Conservation (phyloP, 2,329 filamentous ascomycete genomes). For the Ophiostoma australiae region DNA sequence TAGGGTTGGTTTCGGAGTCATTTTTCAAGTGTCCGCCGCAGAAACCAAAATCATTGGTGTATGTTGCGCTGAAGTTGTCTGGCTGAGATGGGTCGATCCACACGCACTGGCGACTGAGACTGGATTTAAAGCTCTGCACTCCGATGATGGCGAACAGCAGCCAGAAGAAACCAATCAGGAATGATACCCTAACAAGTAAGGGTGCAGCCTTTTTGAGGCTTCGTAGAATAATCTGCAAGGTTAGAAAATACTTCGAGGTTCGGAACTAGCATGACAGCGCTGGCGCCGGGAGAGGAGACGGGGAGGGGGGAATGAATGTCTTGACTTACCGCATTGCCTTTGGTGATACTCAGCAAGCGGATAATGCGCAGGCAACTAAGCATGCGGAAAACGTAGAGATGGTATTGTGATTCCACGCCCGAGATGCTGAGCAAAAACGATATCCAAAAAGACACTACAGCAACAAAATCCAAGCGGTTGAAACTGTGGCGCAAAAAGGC, state of each 20-base stretch:
- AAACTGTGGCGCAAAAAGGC: slow-evolving; percentile 94
- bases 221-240: slow-evolving; percentile 71
- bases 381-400: slow-evolving; percentile 92
- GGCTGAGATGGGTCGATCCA: slow-evolving; percentile 64
- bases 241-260: not conserved
- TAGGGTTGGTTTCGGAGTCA: slow-evolving; percentile 46
- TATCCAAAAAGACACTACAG: slow-evolving; percentile 93
- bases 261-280: not conserved
- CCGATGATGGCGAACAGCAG: slow-evolving; percentile 94
- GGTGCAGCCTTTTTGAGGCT: slow-evolving; percentile 95
- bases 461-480: slow-evolving; percentile 90
- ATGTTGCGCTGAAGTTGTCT: slow-evolving; percentile 51
- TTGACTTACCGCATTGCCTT: slow-evolving; percentile 73
- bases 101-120: slow-evolving; percentile 69
- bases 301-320: not conserved
- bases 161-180: slow-evolving; percentile 96
- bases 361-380: slow-evolving; percentile 90
- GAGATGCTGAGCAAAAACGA: slow-evolving; percentile 69
- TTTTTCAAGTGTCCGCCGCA: slow-evolving; percentile 78
- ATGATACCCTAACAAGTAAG: slow-evolving; percentile 84
- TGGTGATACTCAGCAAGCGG: slow-evolving; percentile 83
- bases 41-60: slow-evolving; percentile 64
- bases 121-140: slow-evolving; percentile 91
- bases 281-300: not conserved
- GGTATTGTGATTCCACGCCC: slow-evolving; percentile 62